Percentiles rank a stretch among this genome's conserved stretches.
Conservation (phyloP, 331 rosid genomes). For the Erythrophleum ivorense region DNA sequence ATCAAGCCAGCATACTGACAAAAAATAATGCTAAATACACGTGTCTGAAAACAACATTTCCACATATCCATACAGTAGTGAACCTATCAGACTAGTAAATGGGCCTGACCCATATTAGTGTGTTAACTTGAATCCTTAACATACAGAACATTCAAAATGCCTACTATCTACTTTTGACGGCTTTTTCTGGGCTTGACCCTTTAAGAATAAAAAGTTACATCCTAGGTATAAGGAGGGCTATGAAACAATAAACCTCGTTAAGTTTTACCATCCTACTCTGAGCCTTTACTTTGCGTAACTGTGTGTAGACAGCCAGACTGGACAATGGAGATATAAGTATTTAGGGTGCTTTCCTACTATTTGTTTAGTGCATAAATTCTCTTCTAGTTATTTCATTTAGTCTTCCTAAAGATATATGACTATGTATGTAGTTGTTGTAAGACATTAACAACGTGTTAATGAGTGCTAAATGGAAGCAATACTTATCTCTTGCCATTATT, state of each 20-base stretch:
- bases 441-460: too few relatives aligned
- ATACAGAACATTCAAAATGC: slow-evolving; percentile 19
- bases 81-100: too few relatives aligned
- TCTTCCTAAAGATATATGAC: neutral
- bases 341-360: neutral
- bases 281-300: neutral
- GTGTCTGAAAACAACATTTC: too few relatives aligned
- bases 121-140: too few relatives aligned
- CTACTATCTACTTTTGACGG: neutral
- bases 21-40: too few relatives aligned
- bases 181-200: neutral
- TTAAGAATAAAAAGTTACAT: neutral
- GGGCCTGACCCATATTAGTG: too few relatives aligned
- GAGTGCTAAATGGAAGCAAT: too few relatives aligned
- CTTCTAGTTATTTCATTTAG: neutral
- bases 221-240: neutral
- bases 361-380: neutral
- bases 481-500: too few relatives aligned
- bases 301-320: neutral
- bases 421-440: neutral
- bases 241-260: neutral
- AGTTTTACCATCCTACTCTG: neutral
- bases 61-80: too few relatives aligned
- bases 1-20: too few relatives aligned
- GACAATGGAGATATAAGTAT: neutral